Conservation (phyloP, 1,284 basidiomycete species). For the Athelia psychrophila region DNA sequence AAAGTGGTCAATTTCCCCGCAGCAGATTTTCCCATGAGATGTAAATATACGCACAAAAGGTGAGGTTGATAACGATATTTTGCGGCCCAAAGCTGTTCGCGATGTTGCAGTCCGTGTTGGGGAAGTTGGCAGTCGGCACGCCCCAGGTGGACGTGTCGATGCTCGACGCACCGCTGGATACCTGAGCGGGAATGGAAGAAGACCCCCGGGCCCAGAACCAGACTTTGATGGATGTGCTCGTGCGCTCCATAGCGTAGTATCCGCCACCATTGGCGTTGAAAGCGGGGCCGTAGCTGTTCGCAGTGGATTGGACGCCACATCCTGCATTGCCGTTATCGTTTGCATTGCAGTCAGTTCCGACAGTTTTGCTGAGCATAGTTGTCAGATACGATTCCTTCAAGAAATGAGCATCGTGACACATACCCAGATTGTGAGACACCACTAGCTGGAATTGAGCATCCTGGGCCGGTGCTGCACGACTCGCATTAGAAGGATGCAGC, state of each 20-base stretch:
- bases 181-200: constrained; percentile 41
- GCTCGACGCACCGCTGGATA: constrained; percentile 32
- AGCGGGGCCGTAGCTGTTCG: constrained; percentile 51
- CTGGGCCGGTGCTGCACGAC: constrained; percentile 35
- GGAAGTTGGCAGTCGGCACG: constrained; percentile 54
- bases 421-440: constrained; percentile 47
- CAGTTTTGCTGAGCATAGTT: constrained; percentile 27
- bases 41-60: constrained; percentile 33
- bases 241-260: constrained; percentile 58
- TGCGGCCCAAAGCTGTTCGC: constrained; percentile 49
- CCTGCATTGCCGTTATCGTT: constrained; percentile 55
- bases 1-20: neutral
- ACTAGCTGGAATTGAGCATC: constrained; percentile 56
- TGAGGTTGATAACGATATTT: constrained; percentile 61
- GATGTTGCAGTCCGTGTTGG: constrained; percentile 49
- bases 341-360: constrained; percentile 51
- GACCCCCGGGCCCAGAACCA: constrained; percentile 58
- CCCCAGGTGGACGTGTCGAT: constrained; percentile 54
- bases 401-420: constrained; percentile 8
- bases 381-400: no score
- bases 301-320: constrained; percentile 56
- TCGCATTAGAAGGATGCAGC: no score
- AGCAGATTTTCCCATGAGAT: neutral
- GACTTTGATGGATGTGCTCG: constrained; percentile 43
- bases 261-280: constrained; percentile 66